Conservation (phyloP, 805 yeast genomes). For the Yamadazyma takamatsuzukensis region DNA sequence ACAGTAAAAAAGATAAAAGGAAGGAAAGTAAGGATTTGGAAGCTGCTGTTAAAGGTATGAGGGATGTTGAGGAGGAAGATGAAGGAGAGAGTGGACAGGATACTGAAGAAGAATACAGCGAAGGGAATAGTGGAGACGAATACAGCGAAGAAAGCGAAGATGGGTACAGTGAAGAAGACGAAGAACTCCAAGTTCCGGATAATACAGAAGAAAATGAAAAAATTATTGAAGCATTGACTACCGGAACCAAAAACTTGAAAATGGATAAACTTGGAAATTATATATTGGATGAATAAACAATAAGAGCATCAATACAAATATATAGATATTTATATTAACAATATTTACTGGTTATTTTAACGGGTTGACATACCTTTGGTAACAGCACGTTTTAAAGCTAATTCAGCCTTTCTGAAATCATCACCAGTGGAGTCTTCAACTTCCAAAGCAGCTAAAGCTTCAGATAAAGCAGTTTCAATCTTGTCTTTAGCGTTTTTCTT, state of each 20-base stretch:
- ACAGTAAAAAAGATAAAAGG: conserved; percentile 41
- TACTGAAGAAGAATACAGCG: conserved; percentile 37
- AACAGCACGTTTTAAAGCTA: conserved; percentile 97
- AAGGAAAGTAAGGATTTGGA: conserved; percentile 52
- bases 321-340: conserved; percentile 7
- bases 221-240: conserved; percentile 66
- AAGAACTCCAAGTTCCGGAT: conserved; percentile 15
- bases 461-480: conserved; percentile 97
- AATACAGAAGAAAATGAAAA: conserved; percentile 41
- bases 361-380: conserved; percentile 99
- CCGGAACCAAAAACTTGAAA: conserved; percentile 62
- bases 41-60: conserved; percentile 67
- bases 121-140: conserved; percentile 41
- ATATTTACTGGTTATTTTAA: conserved; percentile 32
- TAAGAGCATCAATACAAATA: conserved; percentile 1
- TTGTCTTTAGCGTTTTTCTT: conserved; percentile 96
- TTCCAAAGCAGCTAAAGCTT: conserved; percentile 96
- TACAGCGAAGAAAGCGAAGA: conserved; percentile 23
- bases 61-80: conserved; percentile 33
- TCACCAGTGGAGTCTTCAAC: conserved; percentile 95
- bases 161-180: conserved; percentile 32
- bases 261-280: conserved; percentile 84
- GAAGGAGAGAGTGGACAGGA: conserved; percentile 25
- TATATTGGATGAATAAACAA: conserved; percentile 48
- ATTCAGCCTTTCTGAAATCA: conserved; percentile 98